These are phyloP conservation scores for Podospora bellae-mahoneyi DNA, from an alignment of 495 filamentous ascomycete species.

Conservation along the genomic window DNA sequence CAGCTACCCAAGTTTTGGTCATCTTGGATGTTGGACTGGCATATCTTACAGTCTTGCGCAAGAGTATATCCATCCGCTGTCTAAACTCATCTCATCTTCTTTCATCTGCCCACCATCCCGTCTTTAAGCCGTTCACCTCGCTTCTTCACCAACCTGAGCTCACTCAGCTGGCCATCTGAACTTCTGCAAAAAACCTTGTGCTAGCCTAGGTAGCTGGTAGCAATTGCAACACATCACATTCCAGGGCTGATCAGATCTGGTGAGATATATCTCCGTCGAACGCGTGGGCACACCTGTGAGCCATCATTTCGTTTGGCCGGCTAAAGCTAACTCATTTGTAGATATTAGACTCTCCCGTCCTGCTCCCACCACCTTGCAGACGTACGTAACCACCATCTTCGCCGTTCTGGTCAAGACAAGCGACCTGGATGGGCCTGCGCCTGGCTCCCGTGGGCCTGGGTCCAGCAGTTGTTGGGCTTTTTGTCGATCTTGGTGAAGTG, in stretches of 20 bases:
- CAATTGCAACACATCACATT: not conserved
- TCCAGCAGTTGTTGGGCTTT: not conserved
- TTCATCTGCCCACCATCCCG: not conserved
- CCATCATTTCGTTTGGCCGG: conserved; percentile 1
- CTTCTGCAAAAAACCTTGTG: not conserved
- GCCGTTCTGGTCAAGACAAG: not conserved
- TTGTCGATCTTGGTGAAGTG: not conserved
- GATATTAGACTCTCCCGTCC: conserved; percentile 1
- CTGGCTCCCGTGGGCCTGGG: not conserved
- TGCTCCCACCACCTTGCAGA: not conserved
- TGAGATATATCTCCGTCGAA: not conserved
- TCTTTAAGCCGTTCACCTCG: not conserved
- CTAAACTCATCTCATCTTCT: not conserved
- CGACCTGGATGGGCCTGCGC: not conserved
- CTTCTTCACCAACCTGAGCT: not conserved
- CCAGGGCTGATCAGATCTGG: not conserved
- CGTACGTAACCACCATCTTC: conserved; percentile 3
- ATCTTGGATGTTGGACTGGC: not conserved
- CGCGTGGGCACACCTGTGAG: not conserved
- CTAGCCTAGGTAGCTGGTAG: not conserved
- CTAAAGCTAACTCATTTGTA: conserved; percentile 5
- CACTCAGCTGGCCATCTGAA: not conserved
- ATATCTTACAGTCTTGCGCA: not conserved
- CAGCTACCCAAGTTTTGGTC: not conserved
- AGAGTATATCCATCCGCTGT: not conserved